These are phyloP conservation scores for Prosopis cineraria DNA, from an alignment of 306 rosid species.

Conservation along the genomic window DNA sequence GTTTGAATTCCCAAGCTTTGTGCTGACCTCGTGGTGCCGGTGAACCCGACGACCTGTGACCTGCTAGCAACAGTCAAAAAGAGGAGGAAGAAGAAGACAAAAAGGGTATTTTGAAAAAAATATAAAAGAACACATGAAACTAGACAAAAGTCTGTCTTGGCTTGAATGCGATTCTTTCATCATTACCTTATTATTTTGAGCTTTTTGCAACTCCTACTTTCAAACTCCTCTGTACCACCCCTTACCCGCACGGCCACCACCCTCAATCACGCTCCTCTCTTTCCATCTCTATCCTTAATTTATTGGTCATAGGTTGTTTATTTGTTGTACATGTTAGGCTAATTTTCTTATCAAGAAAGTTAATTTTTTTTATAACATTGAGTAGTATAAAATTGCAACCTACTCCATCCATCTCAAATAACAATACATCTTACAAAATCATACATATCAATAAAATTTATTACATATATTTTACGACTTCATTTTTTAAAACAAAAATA, in stretches of 20 bases:
- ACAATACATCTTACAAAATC: too few relatives aligned
- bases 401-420: too few relatives aligned
- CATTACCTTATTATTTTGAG: slow-evolving; percentile 80
- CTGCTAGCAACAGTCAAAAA: slow-evolving; percentile 47
- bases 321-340: neutral
- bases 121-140: slow-evolving; percentile 2
- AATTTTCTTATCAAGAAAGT: neutral
- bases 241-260: slow-evolving; percentile 47
- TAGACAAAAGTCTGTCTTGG: slow-evolving; percentile 32
- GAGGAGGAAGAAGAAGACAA: slow-evolving; percentile 43
- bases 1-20: slow-evolving; percentile 33
- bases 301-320: neutral
- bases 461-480: too few relatives aligned
- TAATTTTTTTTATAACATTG: neutral
- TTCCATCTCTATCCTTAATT: neutral
- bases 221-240: slow-evolving; percentile 41
- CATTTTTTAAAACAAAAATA: too few relatives aligned
- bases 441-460: too few relatives aligned
- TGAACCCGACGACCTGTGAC: slow-evolving; percentile 48
- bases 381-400: neutral
- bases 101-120: neutral
- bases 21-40: slow-evolving; percentile 48
- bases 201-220: slow-evolving; percentile 56
- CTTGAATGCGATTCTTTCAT: slow-evolving; percentile 59
- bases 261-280: neutral